Percentiles rank a stretch among this genome's conserved stretches.
phyloP scores from a whole-genome alignment of 2,329 filamentous ascomycete genomes.

The Gremmenia infestans region DNA sequence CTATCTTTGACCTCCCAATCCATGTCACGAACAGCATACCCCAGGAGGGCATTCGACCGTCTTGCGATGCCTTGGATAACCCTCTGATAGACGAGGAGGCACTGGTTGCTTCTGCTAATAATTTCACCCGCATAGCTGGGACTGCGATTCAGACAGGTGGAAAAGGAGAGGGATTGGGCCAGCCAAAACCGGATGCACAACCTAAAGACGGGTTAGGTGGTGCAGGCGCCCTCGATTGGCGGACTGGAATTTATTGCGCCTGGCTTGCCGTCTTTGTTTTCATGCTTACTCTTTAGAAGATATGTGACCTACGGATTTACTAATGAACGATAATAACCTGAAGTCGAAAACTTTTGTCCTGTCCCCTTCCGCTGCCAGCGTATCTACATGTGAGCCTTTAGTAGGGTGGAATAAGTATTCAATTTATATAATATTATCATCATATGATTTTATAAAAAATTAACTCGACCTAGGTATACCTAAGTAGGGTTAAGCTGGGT shows the following conservation, averaged over 20 bases:
- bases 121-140: conserved; percentile 26
- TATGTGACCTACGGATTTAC: background rate
- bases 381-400: too few relatives aligned
- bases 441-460: too few relatives aligned
- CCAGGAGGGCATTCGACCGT: conserved; percentile 36
- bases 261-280: conserved; percentile 31
- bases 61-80: conserved; percentile 49
- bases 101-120: conserved; percentile 35
- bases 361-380: background rate
- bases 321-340: background rate
- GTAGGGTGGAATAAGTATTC: too few relatives aligned
- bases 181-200: conserved; percentile 28
- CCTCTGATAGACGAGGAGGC: conserved; percentile 43
- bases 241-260: conserved; percentile 31
- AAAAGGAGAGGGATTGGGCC: conserved; percentile 15
- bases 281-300: conserved; percentile 29
- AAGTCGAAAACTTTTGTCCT: background rate
- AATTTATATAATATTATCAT: too few relatives aligned
- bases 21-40: conserved; percentile 61
- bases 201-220: conserved; percentile 32
- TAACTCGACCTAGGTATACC: too few relatives aligned
- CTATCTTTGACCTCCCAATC: conserved; percentile 66
- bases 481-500: too few relatives aligned
- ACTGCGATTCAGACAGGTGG: conserved; percentile 26
- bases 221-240: conserved; percentile 31